Percentiles rank a stretch among this genome's conserved stretches.
phyloP scores from a whole-genome alignment of 2,329 filamentous ascomycete species.

The Aureobasidium musti region DNA sequence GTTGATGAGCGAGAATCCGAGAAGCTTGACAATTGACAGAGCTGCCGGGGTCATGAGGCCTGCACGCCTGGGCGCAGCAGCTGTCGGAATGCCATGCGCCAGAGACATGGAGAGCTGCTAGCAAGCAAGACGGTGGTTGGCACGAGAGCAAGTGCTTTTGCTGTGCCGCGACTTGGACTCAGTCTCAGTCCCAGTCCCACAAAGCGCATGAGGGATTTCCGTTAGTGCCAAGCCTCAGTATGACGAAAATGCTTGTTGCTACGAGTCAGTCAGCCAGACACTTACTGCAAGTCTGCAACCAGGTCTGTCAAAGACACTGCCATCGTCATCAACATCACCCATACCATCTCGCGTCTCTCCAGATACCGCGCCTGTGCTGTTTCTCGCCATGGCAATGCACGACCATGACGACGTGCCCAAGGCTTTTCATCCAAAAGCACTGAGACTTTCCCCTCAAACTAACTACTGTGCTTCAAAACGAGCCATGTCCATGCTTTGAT shows the following conservation, averaged over 20 bases:
- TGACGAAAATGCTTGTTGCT: no score
- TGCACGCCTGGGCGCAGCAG: constrained; percentile 19
- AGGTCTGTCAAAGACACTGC: neutral
- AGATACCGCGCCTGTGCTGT: neutral
- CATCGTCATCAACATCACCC: neutral
- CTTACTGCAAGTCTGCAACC: no score
- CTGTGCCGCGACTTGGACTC: neutral
- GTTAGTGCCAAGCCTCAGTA: neutral
- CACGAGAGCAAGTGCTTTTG: neutral
- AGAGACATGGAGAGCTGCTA: constrained; percentile 30
- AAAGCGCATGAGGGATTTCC: neutral
- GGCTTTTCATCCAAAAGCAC: neutral
- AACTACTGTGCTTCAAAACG: neutral
- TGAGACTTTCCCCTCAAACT: neutral
- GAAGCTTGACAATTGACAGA: constrained; percentile 32
- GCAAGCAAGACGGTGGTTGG: constrained; percentile 17
- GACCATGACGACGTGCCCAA: neutral
- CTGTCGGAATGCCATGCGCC: constrained; percentile 28
- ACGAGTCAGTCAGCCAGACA: neutral
- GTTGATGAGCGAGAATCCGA: constrained; percentile 31
- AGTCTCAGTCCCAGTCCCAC: neutral
- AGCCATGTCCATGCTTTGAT: neutral
- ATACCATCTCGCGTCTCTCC: neutral
- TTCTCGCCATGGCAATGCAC: neutral
- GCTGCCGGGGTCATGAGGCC: constrained; percentile 31